Evolutionary conservation across 805 yeast genomes (phyloP).

Genomic region (Candida orba): DNA sequence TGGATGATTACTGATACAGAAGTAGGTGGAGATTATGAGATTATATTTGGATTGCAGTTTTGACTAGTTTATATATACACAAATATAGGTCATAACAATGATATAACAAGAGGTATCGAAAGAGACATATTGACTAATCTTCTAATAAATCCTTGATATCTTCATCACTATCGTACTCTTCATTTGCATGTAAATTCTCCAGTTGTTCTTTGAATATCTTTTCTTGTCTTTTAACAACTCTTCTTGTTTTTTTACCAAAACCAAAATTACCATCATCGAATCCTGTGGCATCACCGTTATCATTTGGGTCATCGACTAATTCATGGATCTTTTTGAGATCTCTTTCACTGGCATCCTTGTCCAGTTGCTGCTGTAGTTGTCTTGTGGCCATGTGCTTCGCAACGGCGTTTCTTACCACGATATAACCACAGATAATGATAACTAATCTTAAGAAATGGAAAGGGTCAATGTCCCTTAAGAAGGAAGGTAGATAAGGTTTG

Average conservation of each 20-base stretch:
- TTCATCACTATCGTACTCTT: constrained; percentile 47
- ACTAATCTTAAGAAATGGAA: constrained; percentile 41
- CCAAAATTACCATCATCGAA: constrained; percentile 48
- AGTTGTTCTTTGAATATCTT: constrained; percentile 42
- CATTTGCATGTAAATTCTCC: constrained; percentile 35
- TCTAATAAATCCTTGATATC: constrained; percentile 66
- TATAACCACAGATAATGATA: constrained; percentile 55
- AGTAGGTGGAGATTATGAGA: background rate
- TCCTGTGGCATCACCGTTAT: constrained; percentile 29
- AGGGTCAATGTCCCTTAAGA: constrained; percentile 30
- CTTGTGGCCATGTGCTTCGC: constrained; percentile 49
- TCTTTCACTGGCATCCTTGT: constrained; percentile 38
- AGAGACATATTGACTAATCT: constrained; percentile 20
- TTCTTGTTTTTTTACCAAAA: constrained; percentile 75
- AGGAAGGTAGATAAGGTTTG: too few species aligned
- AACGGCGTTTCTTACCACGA: constrained; percentile 49
- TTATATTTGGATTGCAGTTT: background rate
- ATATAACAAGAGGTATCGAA: constrained; percentile 1
- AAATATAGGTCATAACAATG: too few species aligned
- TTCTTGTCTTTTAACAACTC: constrained; percentile 47
- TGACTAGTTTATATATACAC: too few species aligned
- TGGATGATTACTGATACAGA: background rate
- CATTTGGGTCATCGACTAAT: constrained; percentile 30
- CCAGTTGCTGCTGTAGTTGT: constrained; percentile 49
- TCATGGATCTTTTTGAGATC: constrained; percentile 26